These are phyloP conservation scores for Leucosporidium creatinivorum DNA, from an alignment of 768 basidiomycete species.

Conservation along the genomic window DNA sequence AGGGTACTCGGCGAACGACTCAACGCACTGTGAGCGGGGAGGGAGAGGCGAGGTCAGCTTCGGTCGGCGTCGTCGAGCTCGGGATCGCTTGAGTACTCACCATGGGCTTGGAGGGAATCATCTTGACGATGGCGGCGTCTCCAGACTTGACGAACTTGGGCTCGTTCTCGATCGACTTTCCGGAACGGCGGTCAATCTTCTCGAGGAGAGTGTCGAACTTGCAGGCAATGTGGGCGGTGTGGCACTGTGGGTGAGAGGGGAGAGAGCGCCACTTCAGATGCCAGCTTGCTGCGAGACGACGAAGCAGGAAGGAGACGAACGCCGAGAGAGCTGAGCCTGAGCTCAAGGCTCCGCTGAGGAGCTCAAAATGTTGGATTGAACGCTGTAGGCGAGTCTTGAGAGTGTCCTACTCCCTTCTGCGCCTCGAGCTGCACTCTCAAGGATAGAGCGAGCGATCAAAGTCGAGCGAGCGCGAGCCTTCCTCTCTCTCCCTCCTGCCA, in stretches of 20 bases:
- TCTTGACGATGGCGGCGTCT: constrained; percentile 96
- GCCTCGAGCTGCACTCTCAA: no score
- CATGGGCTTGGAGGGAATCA: constrained; percentile 39
- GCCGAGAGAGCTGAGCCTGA: no score
- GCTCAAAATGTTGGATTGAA: no score
- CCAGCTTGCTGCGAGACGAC: no score
- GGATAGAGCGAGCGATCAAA: no score
- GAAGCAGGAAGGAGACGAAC: neutral
- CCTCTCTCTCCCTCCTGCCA: no score
- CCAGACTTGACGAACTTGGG: constrained; percentile 99
- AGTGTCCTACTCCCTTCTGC: no score
- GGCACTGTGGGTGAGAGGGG: constrained; percentile 50
- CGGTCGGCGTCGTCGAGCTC: neutral
- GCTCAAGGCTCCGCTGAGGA: no score
- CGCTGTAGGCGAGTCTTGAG: no score
- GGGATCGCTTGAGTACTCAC: neutral
- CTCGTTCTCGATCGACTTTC: constrained; percentile 70
- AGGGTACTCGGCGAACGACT: constrained; percentile 57
- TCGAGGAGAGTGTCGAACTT: constrained; percentile 97
- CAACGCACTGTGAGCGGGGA: constrained; percentile 29
- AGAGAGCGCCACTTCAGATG: no score
- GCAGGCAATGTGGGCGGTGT: constrained; percentile 96
- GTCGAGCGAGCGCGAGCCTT: no score
- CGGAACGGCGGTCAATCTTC: constrained; percentile 98
- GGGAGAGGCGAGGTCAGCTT: neutral